Conservation (phyloP, 768 basidiomycete genomes). For the Mycena crocata region DNA sequence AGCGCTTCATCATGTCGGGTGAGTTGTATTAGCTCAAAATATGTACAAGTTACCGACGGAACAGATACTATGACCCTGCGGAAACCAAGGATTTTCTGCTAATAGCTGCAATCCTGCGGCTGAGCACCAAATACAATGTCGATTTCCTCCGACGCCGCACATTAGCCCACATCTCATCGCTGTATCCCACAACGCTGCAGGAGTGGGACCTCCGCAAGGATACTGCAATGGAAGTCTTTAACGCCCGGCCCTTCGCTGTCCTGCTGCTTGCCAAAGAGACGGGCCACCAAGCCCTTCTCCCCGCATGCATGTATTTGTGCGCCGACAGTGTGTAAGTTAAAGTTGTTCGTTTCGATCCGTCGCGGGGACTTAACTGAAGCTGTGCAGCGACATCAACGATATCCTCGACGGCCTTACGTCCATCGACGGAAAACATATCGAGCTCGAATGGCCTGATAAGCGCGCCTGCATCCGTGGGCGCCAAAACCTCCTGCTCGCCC, state of each 20-base stretch:
- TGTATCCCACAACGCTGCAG: conserved; percentile 33
- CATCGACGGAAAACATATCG: conserved; percentile 35
- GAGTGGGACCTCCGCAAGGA: conserved; percentile 34
- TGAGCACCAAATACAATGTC: conserved; percentile 35
- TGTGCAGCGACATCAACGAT: conserved; percentile 32
- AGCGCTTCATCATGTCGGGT: conserved; percentile 32
- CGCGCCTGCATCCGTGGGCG: conserved; percentile 34
- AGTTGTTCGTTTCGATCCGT: too few species aligned
- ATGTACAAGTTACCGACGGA: background rate
- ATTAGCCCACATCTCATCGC: conserved; percentile 30
- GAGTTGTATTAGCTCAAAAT: background rate
- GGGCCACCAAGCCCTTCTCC: conserved; percentile 31
- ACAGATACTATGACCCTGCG: conserved; percentile 32
- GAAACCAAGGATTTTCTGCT: conserved; percentile 32
- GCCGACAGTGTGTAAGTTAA: conserved; percentile 33
- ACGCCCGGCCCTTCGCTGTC: conserved; percentile 34
- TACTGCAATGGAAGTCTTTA: conserved; percentile 34
- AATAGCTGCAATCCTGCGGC: conserved; percentile 31
- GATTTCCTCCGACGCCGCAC: conserved; percentile 29
- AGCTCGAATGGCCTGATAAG: conserved; percentile 36
- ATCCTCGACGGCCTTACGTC: conserved; percentile 33
- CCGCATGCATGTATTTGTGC: conserved; percentile 35
- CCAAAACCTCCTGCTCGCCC: conserved; percentile 35
- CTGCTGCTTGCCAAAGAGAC: conserved; percentile 32
- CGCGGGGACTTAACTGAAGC: too few species aligned